Conservation (phyloP, 208 protist species). For the Wallacemonas sp. region DNA sequence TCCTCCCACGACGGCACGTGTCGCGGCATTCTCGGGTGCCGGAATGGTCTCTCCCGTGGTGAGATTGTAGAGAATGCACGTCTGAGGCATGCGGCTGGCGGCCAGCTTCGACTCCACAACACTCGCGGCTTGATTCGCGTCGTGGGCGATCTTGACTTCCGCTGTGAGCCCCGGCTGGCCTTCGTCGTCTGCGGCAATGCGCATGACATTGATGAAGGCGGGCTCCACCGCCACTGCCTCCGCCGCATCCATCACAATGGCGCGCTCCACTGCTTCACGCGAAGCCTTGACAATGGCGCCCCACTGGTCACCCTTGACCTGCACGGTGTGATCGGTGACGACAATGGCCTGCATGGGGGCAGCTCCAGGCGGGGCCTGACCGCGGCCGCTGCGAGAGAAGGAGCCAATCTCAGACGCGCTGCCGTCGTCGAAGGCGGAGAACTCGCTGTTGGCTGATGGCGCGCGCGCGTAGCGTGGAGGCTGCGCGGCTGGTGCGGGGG, state of each 20-base stretch:
- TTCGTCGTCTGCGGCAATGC: conserved; percentile 21
- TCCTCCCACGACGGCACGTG: background rate
- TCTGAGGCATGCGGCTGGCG: conserved; percentile 27
- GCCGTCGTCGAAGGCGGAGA: conserved; percentile 22
- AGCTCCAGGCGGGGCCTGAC: conserved; percentile 2
- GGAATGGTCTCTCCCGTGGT: background rate
- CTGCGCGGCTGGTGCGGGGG: conserved; percentile 8
- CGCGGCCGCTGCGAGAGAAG: background rate
- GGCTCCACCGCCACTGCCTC: conserved; percentile 34
- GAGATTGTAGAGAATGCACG: conserved; percentile 24
- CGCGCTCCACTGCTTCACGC: conserved; percentile 40
- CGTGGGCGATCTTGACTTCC: conserved; percentile 37
- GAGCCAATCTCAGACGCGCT: conserved; percentile 2
- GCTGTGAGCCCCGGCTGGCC: conserved; percentile 22
- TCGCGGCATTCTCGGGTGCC: background rate
- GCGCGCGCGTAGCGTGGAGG: conserved; percentile 9
- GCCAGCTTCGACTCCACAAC: conserved; percentile 31
- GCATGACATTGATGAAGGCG: conserved; percentile 36
- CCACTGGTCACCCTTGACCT: conserved; percentile 38
- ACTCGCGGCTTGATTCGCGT: conserved; percentile 6
- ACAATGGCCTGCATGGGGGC: conserved; percentile 24
- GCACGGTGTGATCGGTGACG: conserved; percentile 29
- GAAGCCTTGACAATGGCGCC: conserved; percentile 24
- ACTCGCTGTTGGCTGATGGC: conserved; percentile 20
- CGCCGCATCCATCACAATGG: conserved; percentile 45